These are phyloP conservation scores for Stagonosporopsis cucurbitacearum DNA, from an alignment of 2,329 filamentous ascomycete genomes.

Conservation along the genomic window DNA sequence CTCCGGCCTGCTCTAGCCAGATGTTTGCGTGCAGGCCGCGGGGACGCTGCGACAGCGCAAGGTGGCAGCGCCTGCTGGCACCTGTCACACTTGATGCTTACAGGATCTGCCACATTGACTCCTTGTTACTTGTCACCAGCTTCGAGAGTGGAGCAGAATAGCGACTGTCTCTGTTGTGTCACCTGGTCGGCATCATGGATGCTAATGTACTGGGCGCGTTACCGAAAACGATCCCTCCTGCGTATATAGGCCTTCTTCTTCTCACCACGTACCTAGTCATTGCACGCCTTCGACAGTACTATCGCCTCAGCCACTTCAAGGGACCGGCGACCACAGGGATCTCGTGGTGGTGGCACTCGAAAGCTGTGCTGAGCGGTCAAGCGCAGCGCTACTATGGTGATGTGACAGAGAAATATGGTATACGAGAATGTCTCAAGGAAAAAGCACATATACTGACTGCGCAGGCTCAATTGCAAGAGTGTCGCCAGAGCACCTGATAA, in stretches of 20 bases:
- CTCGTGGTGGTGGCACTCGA: conserved; percentile 43
- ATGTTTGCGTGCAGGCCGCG: conserved; percentile 4
- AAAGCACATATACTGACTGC: neutral
- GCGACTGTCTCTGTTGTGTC: neutral
- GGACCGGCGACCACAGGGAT: conserved; percentile 40
- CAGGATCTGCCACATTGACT: neutral
- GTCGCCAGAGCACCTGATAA: conserved; percentile 59
- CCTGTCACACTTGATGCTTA: neutral
- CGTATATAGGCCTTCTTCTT: conserved; percentile 24
- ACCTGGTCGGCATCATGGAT: conserved; percentile 19
- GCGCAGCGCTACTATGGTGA: conserved; percentile 38
- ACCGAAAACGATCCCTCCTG: conserved; percentile 16
- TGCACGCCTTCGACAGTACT: conserved; percentile 34
- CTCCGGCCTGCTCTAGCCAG: conserved; percentile 2
- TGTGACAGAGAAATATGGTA: conserved; percentile 42
- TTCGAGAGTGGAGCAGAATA: neutral
- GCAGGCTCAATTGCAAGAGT: conserved; percentile 53
- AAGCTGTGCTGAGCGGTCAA: conserved; percentile 35
- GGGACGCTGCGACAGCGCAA: too few species aligned
- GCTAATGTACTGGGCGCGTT: conserved; percentile 5
- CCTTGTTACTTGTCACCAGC: conserved; percentile 3
- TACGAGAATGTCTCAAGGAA: neutral
- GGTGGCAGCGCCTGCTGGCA: conserved; percentile 6
- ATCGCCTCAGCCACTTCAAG: conserved; percentile 40
- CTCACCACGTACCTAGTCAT: conserved; percentile 23